These are phyloP conservation scores for Chloris gayana DNA, from an alignment of 176 grass and related monocot species.

Conservation along the genomic window DNA sequence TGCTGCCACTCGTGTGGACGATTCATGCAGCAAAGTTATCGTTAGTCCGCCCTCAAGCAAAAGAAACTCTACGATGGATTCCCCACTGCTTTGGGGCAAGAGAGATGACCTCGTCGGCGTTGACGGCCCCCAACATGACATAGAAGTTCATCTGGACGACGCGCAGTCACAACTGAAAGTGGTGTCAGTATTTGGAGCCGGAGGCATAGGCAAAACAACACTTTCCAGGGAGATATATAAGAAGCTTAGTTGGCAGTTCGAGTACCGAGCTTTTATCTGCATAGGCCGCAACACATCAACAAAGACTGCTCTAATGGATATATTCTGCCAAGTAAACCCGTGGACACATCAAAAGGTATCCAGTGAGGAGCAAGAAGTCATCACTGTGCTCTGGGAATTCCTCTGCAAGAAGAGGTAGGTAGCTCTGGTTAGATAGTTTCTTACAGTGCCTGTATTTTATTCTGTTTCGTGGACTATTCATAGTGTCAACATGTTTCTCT, in stretches of 20 bases:
- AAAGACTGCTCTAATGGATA: neutral
- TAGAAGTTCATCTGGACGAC: neutral
- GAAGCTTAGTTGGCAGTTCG: neutral
- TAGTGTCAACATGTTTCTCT: no score
- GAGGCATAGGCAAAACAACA: neutral
- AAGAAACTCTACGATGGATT: no score
- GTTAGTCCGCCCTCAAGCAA: no score
- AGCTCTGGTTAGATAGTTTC: no score
- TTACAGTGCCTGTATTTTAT: no score
- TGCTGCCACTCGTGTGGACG: no score
- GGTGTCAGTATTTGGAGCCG: neutral
- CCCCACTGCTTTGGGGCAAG: no score
- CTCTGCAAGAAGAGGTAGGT: neutral
- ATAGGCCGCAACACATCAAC: neutral
- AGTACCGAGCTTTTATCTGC: neutral
- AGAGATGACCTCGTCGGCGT: neutral
- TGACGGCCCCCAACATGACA: fast-evolving
- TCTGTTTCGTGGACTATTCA: neutral
- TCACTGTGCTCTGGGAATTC: neutral
- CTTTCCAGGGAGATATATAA: neutral
- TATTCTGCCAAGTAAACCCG: neutral
- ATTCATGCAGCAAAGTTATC: no score
- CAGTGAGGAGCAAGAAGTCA: neutral
- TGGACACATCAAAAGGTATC: neutral
- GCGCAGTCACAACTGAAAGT: neutral